These are phyloP conservation scores for Tephrocybe sp. DNA, from an alignment of 768 basidiomycete genomes.

Conservation along the genomic window DNA sequence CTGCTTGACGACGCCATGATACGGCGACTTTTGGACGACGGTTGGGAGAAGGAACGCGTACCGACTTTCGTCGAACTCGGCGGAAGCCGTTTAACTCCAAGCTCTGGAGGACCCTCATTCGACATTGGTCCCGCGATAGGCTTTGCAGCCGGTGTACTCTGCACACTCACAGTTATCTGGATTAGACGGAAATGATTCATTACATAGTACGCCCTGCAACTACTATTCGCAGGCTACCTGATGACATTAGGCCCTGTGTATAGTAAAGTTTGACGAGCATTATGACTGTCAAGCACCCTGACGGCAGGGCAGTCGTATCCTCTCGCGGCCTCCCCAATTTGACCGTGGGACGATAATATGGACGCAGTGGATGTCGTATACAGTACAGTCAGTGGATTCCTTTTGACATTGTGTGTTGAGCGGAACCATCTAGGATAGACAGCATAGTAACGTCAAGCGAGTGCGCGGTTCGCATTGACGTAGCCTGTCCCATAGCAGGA, in stretches of 20 bases:
- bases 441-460: slow-evolving; percentile 39
- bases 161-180: slow-evolving; percentile 23
- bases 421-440: too few species aligned
- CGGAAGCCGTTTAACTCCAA: slow-evolving; percentile 15
- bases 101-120: slow-evolving; percentile 22
- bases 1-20: slow-evolving; percentile 66
- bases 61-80: slow-evolving; percentile 44
- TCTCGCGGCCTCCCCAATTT: too few species aligned
- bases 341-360: too few species aligned
- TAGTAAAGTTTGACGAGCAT: too few species aligned
- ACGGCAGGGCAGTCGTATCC: too few species aligned
- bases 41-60: slow-evolving; percentile 74
- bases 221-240: too few species aligned
- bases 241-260: too few species aligned
- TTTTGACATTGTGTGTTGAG: too few species aligned
- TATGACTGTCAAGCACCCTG: too few species aligned
- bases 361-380: too few species aligned
- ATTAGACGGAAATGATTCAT: slow-evolving; percentile 31
- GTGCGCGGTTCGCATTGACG: slow-evolving; percentile 79
- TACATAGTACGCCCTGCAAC: too few species aligned
- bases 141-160: slow-evolving; percentile 44
- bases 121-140: slow-evolving; percentile 31
- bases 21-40: slow-evolving; percentile 68
- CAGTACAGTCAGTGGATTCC: too few species aligned
- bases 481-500: slow-evolving; percentile 94